Evolutionary conservation across 2,329 filamentous ascomycete species (phyloP).

Genomic region (Talaromyces piceae): DNA sequence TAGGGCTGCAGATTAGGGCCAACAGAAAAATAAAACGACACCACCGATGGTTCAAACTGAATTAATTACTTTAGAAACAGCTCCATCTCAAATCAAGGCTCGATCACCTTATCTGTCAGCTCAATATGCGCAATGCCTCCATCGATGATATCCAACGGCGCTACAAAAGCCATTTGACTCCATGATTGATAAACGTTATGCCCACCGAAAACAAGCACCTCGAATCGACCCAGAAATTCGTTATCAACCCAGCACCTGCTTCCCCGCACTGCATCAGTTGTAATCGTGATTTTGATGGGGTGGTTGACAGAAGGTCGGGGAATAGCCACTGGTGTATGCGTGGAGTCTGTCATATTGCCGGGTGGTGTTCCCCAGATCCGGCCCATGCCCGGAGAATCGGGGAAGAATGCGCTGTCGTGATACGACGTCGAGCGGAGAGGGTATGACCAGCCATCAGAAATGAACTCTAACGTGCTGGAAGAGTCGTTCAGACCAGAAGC

Average conservation of each 20-base stretch:
- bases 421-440: constrained; percentile 42
- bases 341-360: constrained; percentile 35
- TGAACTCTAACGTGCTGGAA: constrained; percentile 35
- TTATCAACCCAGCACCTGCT: constrained; percentile 44
- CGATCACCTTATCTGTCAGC: neutral
- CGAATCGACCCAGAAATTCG: constrained; percentile 43
- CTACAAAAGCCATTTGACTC: constrained; percentile 52
- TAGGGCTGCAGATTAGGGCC: constrained; percentile 5
- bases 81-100: neutral
- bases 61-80: neutral
- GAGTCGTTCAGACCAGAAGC: neutral
- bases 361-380: constrained; percentile 43
- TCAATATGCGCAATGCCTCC: neutral
- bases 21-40: neutral
- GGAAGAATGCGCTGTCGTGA: constrained; percentile 31
- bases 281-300: constrained; percentile 30
- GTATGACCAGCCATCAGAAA: constrained; percentile 40
- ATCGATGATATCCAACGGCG: constrained; percentile 33
- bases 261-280: constrained; percentile 40
- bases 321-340: constrained; percentile 37
- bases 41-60: neutral
- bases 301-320: constrained; percentile 18
- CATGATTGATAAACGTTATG: constrained; percentile 46
- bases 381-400: constrained; percentile 41
- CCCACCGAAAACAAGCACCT: constrained; percentile 49